Conservation (phyloP, 2,329 filamentous ascomycete genomes). For the Tolypocladium paradoxum region DNA sequence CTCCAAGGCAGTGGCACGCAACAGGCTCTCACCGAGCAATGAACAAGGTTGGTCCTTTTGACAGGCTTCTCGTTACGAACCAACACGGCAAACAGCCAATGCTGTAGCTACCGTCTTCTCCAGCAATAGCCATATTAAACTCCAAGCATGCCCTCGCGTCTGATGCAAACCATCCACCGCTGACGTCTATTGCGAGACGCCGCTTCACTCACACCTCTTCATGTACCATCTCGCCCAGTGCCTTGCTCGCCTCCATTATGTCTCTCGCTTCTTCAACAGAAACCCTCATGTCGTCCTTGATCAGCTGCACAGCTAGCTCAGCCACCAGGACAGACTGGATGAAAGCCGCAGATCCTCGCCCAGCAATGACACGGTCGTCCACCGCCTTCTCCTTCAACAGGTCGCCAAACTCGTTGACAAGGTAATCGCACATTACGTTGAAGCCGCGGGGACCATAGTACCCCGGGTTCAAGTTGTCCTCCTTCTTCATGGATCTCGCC, state of each 20-base stretch:
- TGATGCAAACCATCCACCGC: background rate
- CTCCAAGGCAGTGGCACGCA: conserved; percentile 9
- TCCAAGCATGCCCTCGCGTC: background rate
- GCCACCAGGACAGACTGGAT: conserved; percentile 69
- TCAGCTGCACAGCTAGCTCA: conserved; percentile 47
- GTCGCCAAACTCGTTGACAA: conserved; percentile 49
- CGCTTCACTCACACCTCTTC: conserved; percentile 36
- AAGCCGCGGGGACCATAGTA: conserved; percentile 76
- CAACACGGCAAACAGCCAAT: background rate
- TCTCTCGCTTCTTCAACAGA: conserved; percentile 30
- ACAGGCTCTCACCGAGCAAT: too few relatives aligned
- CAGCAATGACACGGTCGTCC: conserved; percentile 54
- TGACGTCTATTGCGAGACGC: background rate
- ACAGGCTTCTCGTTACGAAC: background rate
- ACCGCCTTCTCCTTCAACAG: conserved; percentile 51
- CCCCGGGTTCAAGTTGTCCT: conserved; percentile 54
- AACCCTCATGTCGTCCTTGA: conserved; percentile 45
- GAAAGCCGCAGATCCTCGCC: conserved; percentile 55
- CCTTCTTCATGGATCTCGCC: conserved; percentile 49
- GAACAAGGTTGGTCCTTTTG: background rate
- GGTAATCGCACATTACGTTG: conserved; percentile 58
- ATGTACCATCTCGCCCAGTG: conserved; percentile 57
- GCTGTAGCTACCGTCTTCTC: background rate
- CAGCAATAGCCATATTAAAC: background rate
- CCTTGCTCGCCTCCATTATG: conserved; percentile 56